Percentiles rank a stretch among this genome's conserved stretches.
These are phyloP conservation scores for Rossbeevera mucosa DNA, from an alignment of 768 basidiomycete genomes.

Conservation along the genomic window DNA sequence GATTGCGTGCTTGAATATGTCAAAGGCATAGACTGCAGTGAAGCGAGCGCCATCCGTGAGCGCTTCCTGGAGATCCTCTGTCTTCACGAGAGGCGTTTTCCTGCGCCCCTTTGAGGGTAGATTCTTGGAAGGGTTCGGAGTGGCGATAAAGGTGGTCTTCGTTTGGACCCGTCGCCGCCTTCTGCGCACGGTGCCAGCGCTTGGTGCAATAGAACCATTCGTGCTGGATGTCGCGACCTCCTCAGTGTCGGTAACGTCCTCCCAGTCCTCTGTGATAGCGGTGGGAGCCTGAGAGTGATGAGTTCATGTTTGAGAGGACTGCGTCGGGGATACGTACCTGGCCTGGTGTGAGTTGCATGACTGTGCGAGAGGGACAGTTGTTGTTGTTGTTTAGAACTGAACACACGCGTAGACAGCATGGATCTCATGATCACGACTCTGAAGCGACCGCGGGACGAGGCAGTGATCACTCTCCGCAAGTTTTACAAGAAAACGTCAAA, in stretches of 20 bases:
- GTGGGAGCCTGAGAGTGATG: too few relatives aligned
- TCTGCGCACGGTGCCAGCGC: conserved; percentile 16
- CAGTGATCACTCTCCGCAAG: conserved; percentile 75
- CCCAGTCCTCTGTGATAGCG: conserved; percentile 29
- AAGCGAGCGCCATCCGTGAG: conserved; percentile 23
- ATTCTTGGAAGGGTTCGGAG: conserved; percentile 18
- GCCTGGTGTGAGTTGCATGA: too few relatives aligned
- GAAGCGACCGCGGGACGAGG: conserved; percentile 68
- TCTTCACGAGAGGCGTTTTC: conserved; percentile 28
- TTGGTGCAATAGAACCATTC: conserved; percentile 4
- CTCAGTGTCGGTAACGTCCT: conserved; percentile 29
- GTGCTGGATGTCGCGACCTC: conserved; percentile 1
- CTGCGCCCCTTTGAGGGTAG: conserved; percentile 21
- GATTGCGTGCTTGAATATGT: conserved; percentile 46
- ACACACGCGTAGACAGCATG: too few relatives aligned
- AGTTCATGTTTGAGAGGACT: too few relatives aligned
- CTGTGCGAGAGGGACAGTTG: too few relatives aligned
- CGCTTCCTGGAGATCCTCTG: conserved; percentile 21
- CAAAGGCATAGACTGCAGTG: conserved; percentile 39
- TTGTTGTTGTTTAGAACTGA: too few relatives aligned
- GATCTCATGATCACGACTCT: conserved; percentile 76
- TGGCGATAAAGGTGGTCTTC: conserved; percentile 20
- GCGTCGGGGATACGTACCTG: too few relatives aligned
- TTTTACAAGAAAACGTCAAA: conserved; percentile 94
- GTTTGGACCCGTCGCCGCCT: conserved; percentile 25